Percentiles rank a stretch among this genome's conserved stretches.
phyloP scores from a whole-genome alignment of 164 flowering plant genomes.

The Amborella trichopoda region DNA sequence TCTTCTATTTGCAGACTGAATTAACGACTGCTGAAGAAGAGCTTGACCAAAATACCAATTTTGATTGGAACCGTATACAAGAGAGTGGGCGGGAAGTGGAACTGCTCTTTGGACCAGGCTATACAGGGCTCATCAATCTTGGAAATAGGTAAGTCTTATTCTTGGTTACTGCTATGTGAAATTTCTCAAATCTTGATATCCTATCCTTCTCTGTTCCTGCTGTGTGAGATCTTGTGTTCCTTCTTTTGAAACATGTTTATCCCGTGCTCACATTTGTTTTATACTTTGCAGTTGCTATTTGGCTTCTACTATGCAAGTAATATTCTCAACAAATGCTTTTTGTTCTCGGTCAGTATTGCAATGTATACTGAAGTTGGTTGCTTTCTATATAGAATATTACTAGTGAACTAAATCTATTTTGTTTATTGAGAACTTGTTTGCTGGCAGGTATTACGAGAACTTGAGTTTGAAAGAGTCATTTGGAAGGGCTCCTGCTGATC shows the following conservation, averaged over 20 bases:
- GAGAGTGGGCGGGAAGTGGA: conserved; percentile 90
- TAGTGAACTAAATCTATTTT: conserved; percentile 2
- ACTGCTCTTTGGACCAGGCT: conserved; percentile 90
- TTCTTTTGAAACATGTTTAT: too few species aligned
- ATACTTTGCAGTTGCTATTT: conserved; percentile 64
- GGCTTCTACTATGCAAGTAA: conserved; percentile 95
- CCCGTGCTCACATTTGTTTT: background rate
- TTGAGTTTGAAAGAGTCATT: conserved; percentile 64
- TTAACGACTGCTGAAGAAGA: conserved; percentile 99
- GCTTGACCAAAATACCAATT: conserved; percentile 94
- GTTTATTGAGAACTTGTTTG: conserved; percentile 1
- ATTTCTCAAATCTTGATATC: too few species aligned
- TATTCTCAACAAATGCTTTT: conserved; percentile 67
- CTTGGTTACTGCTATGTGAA: background rate
- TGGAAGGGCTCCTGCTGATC: conserved; percentile 86
- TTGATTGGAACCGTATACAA: conserved; percentile 98
- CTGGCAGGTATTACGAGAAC: conserved; percentile 44
- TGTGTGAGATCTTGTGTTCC: too few species aligned
- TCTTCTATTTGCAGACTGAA: conserved; percentile 65
- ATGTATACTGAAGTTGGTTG: background rate
- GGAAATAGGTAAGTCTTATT: conserved; percentile 73
- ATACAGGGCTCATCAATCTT: conserved; percentile 92
- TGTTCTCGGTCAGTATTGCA: conserved; percentile 40
- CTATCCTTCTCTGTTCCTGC: too few species aligned
- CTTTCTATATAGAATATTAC: background rate